These are phyloP conservation scores for Barnettozyma wickerhamii DNA, from an alignment of 805 yeast genomes.

Conservation along the genomic window DNA sequence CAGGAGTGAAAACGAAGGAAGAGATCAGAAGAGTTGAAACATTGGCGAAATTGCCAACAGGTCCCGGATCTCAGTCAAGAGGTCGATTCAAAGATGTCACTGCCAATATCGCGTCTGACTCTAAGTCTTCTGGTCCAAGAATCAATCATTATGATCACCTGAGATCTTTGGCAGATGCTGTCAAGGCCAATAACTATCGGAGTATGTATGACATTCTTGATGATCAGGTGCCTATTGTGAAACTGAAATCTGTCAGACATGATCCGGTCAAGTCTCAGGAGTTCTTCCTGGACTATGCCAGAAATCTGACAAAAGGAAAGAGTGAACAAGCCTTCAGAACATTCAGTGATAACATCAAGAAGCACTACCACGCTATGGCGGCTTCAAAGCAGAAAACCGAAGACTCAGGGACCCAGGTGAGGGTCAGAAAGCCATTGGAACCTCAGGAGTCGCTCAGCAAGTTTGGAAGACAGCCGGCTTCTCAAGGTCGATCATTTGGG, in stretches of 20 bases:
- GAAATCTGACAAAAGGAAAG: not conserved
- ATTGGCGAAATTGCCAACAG: conserved; percentile 4
- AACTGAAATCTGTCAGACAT: not conserved
- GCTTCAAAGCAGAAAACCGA: not conserved
- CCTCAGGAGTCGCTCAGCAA: conserved; percentile 10
- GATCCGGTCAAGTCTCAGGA: not conserved
- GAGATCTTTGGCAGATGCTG: not conserved
- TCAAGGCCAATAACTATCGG: not conserved
- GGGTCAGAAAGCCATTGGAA: conserved; percentile 7
- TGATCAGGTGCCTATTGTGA: not conserved
- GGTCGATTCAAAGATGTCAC: conserved; percentile 8
- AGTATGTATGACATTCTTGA: not conserved
- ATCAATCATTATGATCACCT: not conserved
- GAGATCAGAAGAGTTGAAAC: not conserved
- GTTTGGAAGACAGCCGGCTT: too few species aligned
- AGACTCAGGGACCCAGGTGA: not conserved
- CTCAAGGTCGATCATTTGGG: too few species aligned
- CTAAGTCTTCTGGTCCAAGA: not conserved
- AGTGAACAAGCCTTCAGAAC: conserved; percentile 1
- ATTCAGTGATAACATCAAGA: conserved; percentile 2
- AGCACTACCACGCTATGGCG: not conserved
- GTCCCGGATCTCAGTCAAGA: conserved; percentile 4
- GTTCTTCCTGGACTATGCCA: conserved; percentile 3
- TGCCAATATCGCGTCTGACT: not conserved
- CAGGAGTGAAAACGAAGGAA: too few species aligned